phyloP scores from a whole-genome alignment of 225 moss, liverwort and hornwort species.

The Polytrichum formosum region DNA sequence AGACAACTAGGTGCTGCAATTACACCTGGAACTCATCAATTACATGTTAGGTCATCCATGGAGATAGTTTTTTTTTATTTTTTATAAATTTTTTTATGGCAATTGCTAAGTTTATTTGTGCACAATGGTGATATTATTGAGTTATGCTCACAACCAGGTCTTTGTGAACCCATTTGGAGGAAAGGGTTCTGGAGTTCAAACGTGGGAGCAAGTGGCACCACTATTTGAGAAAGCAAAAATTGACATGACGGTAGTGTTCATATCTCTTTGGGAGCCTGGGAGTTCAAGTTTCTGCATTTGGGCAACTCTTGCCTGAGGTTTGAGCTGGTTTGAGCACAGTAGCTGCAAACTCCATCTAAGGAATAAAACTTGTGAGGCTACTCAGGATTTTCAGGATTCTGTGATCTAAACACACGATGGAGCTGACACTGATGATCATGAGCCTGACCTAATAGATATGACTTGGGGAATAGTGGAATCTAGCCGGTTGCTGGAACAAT shows the following conservation, averaged over 20 bases:
- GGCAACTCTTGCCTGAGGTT: too few species aligned
- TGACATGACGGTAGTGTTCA: constrained; percentile 50
- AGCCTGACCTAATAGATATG: too few species aligned
- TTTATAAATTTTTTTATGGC: background rate
- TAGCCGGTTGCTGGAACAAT: too few species aligned
- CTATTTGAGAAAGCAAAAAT: constrained; percentile 77
- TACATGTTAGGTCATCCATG: background rate
- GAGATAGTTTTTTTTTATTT: background rate
- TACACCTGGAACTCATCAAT: background rate
- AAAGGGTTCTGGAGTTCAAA: constrained; percentile 56
- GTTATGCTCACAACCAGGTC: constrained; percentile 37
- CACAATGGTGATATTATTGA: background rate
- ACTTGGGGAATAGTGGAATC: too few species aligned
- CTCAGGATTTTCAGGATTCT: too few species aligned
- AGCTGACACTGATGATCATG: too few species aligned
- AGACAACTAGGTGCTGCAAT: background rate
- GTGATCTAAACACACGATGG: too few species aligned
- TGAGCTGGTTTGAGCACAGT: too few species aligned
- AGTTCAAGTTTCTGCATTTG: too few species aligned
- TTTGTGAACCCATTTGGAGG: constrained; percentile 89
- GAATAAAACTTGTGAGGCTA: too few species aligned
- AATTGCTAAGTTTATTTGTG: background rate
- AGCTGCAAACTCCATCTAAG: too few species aligned
- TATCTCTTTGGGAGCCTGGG: background rate
- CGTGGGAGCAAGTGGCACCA: constrained; percentile 65